Percentiles rank a stretch among this genome's conserved stretches.
Evolutionary conservation across 2,329 filamentous ascomycete genomes (phyloP).

Genomic region (Cladosporium cucumerinum): DNA sequence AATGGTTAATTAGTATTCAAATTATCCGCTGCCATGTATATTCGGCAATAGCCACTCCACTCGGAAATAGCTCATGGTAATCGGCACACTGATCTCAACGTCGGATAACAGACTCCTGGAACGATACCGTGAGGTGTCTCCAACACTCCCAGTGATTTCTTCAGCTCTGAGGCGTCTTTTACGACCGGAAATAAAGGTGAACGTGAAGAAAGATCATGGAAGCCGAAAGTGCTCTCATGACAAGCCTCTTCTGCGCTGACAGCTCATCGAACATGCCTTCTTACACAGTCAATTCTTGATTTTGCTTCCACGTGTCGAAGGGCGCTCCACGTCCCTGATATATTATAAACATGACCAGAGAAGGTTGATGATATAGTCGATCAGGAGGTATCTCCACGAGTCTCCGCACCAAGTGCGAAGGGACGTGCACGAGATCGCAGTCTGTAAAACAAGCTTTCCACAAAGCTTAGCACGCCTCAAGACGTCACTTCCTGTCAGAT

Average conservation of each 20-base stretch:
- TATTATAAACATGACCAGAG: neutral
- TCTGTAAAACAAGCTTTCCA: neutral
- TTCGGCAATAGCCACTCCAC: neutral
- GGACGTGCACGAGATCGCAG: neutral
- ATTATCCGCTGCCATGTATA: neutral
- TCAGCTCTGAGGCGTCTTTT: neutral
- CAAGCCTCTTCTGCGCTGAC: neutral
- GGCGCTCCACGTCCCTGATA: neutral
- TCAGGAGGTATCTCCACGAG: neutral
- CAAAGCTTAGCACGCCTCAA: neutral
- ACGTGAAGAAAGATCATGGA: neutral
- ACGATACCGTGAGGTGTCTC: neutral
- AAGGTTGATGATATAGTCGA: neutral
- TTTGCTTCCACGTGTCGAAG: neutral
- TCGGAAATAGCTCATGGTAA: neutral
- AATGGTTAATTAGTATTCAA: neutral
- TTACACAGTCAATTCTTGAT: neutral
- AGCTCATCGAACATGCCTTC: neutral
- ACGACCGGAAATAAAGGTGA: neutral
- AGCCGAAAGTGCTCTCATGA: neutral
- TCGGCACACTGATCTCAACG: neutral
- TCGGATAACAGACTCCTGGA: neutral
- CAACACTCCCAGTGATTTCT: neutral
- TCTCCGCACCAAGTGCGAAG: neutral
- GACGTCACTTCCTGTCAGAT: constrained; percentile 8